These are phyloP conservation scores for Penicillium sp. DNA, from an alignment of 2,329 filamentous ascomycete species.

Conservation along the genomic window DNA sequence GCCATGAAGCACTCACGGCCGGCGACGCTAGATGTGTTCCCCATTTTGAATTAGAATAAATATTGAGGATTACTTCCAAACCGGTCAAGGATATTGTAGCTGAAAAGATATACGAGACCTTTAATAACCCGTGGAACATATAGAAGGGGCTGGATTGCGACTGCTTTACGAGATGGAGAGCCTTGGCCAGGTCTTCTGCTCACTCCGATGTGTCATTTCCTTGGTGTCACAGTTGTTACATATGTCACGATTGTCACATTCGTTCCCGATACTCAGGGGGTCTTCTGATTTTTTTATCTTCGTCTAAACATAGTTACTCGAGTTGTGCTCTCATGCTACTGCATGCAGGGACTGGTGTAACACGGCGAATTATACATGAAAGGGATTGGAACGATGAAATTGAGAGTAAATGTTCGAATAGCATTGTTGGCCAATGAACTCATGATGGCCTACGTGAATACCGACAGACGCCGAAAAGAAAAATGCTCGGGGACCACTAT, in stretches of 20 bases:
- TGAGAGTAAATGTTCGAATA: background rate
- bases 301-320: background rate
- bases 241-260: background rate
- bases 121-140: background rate
- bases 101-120: background rate
- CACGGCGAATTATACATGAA: background rate
- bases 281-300: background rate
- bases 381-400: background rate
- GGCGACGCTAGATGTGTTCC: conserved; percentile 13
- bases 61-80: background rate
- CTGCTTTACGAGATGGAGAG: background rate
- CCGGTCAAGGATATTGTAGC: background rate
- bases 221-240: background rate
- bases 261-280: too few species aligned
- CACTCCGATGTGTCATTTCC: background rate
- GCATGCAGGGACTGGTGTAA: background rate
- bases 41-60: conserved; percentile 12
- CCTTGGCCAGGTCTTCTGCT: background rate
- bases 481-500: conserved; percentile 19
- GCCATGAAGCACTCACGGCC: conserved; percentile 22
- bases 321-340: background rate
- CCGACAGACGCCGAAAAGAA: conserved; percentile 1
- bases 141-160: background rate
- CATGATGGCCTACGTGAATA: background rate
- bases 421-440: background rate